phyloP scores from a whole-genome alignment of 352 stramenopile genomes.

The Discostella stelligera region DNA sequence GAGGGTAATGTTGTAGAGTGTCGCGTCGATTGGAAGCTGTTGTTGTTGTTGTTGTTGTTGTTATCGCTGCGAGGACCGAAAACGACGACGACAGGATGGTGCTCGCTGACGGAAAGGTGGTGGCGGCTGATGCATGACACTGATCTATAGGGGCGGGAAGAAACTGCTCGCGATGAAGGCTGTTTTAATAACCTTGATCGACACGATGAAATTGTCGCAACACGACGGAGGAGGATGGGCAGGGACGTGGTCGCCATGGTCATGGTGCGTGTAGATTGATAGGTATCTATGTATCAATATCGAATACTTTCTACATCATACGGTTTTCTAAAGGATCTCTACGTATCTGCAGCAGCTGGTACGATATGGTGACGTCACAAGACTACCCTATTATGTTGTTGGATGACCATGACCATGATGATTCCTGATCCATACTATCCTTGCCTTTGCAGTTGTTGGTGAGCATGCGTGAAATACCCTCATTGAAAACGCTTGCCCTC shows the following conservation, averaged over 20 bases:
- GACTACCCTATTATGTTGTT: too few species aligned
- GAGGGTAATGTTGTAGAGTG: too few species aligned
- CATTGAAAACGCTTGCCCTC: constrained; percentile 56
- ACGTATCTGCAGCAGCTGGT: too few species aligned
- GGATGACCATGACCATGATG: not conserved
- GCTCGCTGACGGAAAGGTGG: not conserved
- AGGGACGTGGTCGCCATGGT: not conserved
- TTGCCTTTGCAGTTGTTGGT: too few species aligned
- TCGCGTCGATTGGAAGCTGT: not conserved
- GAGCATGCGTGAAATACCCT: constrained; percentile 57
- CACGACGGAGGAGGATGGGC: not conserved
- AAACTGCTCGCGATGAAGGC: not conserved
- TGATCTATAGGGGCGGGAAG: not conserved
- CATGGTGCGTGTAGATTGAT: too few species aligned
- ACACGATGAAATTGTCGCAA: not conserved
- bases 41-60: not conserved
- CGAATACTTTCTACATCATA: too few species aligned
- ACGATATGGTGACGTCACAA: not conserved
- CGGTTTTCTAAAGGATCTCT: too few species aligned
- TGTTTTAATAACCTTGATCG: not conserved
- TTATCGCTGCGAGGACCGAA: not conserved
- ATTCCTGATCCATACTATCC: too few species aligned
- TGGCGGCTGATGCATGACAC: not conserved
- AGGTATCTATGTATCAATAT: too few species aligned
- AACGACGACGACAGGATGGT: not conserved